Evolutionary conservation across 345 rosid species (phyloP), one percentile per base, ranked within the genome.

Genomic region (Eucalyptus caleyi): DNA sequence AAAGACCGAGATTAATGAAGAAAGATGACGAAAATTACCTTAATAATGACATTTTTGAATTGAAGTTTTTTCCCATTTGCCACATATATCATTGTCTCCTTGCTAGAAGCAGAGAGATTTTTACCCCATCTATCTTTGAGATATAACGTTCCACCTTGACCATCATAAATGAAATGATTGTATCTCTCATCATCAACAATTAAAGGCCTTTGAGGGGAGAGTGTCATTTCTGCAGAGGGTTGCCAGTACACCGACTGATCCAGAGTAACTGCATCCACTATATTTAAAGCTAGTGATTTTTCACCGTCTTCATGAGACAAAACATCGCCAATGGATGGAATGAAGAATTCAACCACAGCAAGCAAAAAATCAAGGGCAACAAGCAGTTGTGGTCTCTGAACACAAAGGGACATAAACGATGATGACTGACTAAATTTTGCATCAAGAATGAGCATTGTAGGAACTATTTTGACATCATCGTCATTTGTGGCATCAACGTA

Each of bases 341-440:
- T 96, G 92, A 98, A 98, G 92, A 98, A 98, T 93, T 98, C 99
- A 89, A 94, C 95, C 87, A 98, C 95, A 32, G 98, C 98, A 89
- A 97, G 93, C 89, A 98, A 94, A 94, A 98, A 98, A 94, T 98
- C 99, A 91, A 98, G 96, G 65, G 98, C 98, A 90, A 98, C 99
- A 89, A 98, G 97, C 89, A 98, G 92, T 89, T 96, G 99, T 47
- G 99, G 99, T 94, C 98, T 95, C 91, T 97, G 99, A 92, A 97
- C 90, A 92, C 94, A 93, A 26, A 96, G 47, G 59, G 97, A 96
- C 88, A 97, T 89, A 88, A 89, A 92, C 67, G 98, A 95, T 56
- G 95, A 95, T 89, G 87, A 88, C 92, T 93, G 94, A 90, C 95
- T 93, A 93, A 97, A 94, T 88, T 96, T 96, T 19, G 96, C 99